These are phyloP conservation scores for Skeletonema tropicum DNA, from an alignment of 108 stramenopile species.

Conservation along the genomic window DNA sequence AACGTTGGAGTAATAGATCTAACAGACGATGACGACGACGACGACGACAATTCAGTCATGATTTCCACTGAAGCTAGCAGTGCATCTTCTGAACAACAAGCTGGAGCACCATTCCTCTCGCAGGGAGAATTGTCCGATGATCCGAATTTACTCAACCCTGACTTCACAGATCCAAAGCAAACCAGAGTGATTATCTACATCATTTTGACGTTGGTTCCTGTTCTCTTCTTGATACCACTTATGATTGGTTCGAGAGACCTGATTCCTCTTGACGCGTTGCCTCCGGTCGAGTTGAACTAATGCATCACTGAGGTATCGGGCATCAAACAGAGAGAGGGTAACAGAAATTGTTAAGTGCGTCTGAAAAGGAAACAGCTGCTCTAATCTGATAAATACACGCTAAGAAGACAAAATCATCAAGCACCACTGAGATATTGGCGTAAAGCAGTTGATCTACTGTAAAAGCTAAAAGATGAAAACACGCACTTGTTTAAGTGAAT, in stretches of 20 bases:
- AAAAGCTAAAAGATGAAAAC: too few relatives aligned
- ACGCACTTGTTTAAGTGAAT: too few relatives aligned
- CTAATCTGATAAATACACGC: too few relatives aligned
- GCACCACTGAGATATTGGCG: too few relatives aligned
- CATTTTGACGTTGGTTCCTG: constrained; percentile 79
- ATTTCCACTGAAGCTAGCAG: background rate
- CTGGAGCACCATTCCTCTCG: constrained; percentile 73
- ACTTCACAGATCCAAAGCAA: constrained; percentile 85
- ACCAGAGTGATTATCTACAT: constrained; percentile 86
- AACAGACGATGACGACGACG: constrained; percentile 54
- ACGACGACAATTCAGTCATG: constrained; percentile 25
- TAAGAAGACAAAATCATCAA: too few relatives aligned
- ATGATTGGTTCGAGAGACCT: constrained; percentile 89
- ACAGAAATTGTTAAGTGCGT: too few relatives aligned
- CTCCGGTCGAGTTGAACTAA: constrained; percentile 72
- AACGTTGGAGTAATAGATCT: constrained; percentile 44
- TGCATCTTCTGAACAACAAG: background rate
- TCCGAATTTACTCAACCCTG: constrained; percentile 61
- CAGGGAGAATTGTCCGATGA: constrained; percentile 78
- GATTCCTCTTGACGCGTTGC: constrained; percentile 80
- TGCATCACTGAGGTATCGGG: too few relatives aligned
- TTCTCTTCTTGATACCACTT: constrained; percentile 86
- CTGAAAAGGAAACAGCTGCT: too few relatives aligned
- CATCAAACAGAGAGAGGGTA: too few relatives aligned
- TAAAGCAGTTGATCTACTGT: too few relatives aligned